Base-by-base conservation (phyloP, 2,329 filamentous ascomycete species). In the Monosporascus sp. region DNA sequence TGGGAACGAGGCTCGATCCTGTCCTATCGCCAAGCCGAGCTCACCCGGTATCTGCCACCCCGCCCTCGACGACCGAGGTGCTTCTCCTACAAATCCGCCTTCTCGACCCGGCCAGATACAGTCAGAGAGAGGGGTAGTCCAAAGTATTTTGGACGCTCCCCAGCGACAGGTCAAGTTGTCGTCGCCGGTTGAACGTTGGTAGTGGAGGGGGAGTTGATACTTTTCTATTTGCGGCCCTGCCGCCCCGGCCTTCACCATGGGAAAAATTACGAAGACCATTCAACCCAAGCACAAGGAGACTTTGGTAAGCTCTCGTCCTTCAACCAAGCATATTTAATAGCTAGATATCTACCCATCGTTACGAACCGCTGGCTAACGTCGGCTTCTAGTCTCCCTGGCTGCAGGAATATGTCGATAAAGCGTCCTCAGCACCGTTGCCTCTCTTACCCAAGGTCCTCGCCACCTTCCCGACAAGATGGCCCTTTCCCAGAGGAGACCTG, bases 401-500 rank as follows among this genome's bases (percentile, higher is more conserved):
- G 60, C 82, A 86, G 70, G 80, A 87, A 51, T 97, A 92, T 67
- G 86, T 96, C 64, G 77, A 85, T 63, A 78, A 79, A 60, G 85
- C 88, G 48, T 84, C 84, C 60, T 80, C 80, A 53, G 78, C 82
- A 59, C 82, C 90, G 47, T 75, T 97, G 64, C 85, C 87, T 64
- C 82, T 89, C 68, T 80, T 99, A 60, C 89, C 90, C 61, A 75
- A 82, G 62, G 83, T 88, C 60, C 86, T 99, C 59, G 79, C 80
- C 62, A 82, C 81, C 52, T 97, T 97, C 68, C 91, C 93, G 54
- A 85, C 86, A 59, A 80, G 86, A 80, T 99, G 94, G 94, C 91
- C 92, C 2, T 96, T 97, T 66, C 93, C 93, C 39, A 84, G 93
- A 69, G 95, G 94, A 55, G 94, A 99, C 69, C 77, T 97, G 31